Evolutionary conservation across 108 stramenopile genomes (phyloP).

Genomic region (Epithemia pelagica): DNA sequence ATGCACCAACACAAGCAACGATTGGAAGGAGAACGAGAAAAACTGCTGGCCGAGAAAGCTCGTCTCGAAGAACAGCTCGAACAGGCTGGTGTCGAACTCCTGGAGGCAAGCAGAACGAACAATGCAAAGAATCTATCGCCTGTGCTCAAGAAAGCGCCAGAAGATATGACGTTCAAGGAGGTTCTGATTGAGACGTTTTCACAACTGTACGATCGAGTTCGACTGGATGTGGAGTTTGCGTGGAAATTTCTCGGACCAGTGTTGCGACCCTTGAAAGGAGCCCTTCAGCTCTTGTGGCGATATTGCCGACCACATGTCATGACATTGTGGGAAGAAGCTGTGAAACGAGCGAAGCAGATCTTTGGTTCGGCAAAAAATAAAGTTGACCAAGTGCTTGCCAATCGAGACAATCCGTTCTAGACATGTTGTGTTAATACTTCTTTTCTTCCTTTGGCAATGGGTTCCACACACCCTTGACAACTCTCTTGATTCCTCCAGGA

Average conservation of each 20-base stretch:
- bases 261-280: background rate
- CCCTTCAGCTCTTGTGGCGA: conserved; percentile 6
- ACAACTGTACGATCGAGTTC: conserved; percentile 11
- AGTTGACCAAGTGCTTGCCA: no score
- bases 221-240: conserved; percentile 4
- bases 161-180: conserved; percentile 5
- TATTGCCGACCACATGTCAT: background rate
- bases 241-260: conserved; percentile 1
- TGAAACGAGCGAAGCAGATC: background rate
- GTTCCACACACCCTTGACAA: conserved; percentile 70
- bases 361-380: background rate
- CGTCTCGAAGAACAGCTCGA: conserved; percentile 12
- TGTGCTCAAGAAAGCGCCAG: background rate
- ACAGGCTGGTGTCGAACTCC: conserved; percentile 18
- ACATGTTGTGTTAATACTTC: no score
- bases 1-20: conserved; percentile 49
- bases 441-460: conserved; percentile 27
- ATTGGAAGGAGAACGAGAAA: conserved; percentile 30
- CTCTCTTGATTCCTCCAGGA: conserved; percentile 70
- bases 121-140: background rate
- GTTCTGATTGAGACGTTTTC: conserved; percentile 8
- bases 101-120: background rate
- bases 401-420: no score
- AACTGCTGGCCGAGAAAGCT: conserved; percentile 17
- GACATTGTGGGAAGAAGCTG: background rate